A percentile compares a stretch with the other conserved stretches of the same genome.
Evolutionary conservation across 1,139 yeast species (phyloP).

Genomic region (Kodamaea sp.): DNA sequence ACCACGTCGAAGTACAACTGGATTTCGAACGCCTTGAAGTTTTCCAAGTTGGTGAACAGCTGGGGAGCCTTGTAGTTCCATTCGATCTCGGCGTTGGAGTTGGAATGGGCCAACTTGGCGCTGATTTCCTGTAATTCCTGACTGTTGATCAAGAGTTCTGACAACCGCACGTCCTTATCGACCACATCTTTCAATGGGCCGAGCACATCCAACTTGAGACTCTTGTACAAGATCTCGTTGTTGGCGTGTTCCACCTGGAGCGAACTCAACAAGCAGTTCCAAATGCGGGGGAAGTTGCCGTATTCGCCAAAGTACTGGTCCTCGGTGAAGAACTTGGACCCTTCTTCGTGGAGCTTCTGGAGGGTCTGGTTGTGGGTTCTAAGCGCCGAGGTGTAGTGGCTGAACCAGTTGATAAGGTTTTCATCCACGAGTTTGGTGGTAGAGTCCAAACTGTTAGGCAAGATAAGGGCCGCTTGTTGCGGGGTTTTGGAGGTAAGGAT

Average conservation of each 20-base stretch:
- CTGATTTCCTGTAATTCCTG: slow-evolving; percentile 44
- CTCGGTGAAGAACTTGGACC: slow-evolving; percentile 13
- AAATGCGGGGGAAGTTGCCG: slow-evolving; percentile 57
- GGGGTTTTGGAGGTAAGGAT: slow-evolving; percentile 48
- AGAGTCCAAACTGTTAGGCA: slow-evolving; percentile 34
- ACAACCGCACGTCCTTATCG: slow-evolving; percentile 52
- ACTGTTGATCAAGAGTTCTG: slow-evolving; percentile 43
- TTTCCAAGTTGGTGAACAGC: slow-evolving; percentile 74
- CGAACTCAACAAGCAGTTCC: slow-evolving; percentile 57
- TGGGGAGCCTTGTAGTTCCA: slow-evolving; percentile 84
- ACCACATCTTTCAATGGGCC: slow-evolving; percentile 54
- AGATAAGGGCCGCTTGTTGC: slow-evolving; percentile 41
- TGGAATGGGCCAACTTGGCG: slow-evolving; percentile 18
- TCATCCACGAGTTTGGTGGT: slow-evolving; percentile 16
- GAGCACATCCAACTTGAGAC: slow-evolving; percentile 57
- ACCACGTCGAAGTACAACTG: slow-evolving; percentile 67
- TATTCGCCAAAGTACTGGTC: slow-evolving; percentile 34
- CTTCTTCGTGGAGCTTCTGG: slow-evolving; percentile 16
- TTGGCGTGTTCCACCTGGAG: slow-evolving; percentile 55
- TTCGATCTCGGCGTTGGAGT: slow-evolving; percentile 38
- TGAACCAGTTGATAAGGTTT: slow-evolving; percentile 17
- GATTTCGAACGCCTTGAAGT: slow-evolving; percentile 68
- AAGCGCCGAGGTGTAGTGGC: slow-evolving; percentile 14
- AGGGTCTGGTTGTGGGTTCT: slow-evolving; percentile 14
- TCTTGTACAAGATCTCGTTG: slow-evolving; percentile 52